A percentile compares a stretch with the other conserved stretches of the same genome.
phyloP scores from a whole-genome alignment of 768 basidiomycete species.

The Trametes cubensis region DNA sequence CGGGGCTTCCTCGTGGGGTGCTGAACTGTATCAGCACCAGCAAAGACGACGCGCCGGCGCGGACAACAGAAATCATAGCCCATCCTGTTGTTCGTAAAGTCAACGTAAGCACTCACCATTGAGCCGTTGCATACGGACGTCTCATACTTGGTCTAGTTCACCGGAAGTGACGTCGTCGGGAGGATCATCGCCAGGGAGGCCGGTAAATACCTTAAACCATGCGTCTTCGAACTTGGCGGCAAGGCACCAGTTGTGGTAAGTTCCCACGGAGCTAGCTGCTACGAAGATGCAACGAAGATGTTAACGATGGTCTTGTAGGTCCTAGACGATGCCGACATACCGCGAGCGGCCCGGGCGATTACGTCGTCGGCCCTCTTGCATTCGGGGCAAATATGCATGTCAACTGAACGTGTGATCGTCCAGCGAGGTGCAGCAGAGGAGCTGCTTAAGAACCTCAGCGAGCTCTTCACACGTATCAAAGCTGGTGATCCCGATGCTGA shows the following conservation, averaged over 20 bases:
- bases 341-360: conserved; percentile 54
- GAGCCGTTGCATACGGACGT: neutral
- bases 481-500: conserved; percentile 43
- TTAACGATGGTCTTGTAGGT: conserved; percentile 37
- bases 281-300: neutral
- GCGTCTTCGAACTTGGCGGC: conserved; percentile 58
- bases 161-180: conserved; percentile 58
- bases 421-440: conserved; percentile 43
- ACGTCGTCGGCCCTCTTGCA: conserved; percentile 46
- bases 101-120: conserved; percentile 41
- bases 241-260: conserved; percentile 57
- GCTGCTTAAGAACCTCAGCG: conserved; percentile 40
- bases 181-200: conserved; percentile 56
- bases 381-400: conserved; percentile 63
- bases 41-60: conserved; percentile 43
- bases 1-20: conserved; percentile 62
- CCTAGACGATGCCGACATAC: conserved; percentile 54
- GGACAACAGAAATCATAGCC: conserved; percentile 55
- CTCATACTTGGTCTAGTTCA: conserved; percentile 42
- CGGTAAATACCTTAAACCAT: conserved; percentile 57
- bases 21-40: conserved; percentile 57
- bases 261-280: neutral
- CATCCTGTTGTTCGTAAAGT: conserved; percentile 56
- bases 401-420: conserved; percentile 57
- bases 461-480: conserved; percentile 38